phyloP scores from a whole-genome alignment of 306 rosid species.

The Ziziphus jujuba region DNA sequence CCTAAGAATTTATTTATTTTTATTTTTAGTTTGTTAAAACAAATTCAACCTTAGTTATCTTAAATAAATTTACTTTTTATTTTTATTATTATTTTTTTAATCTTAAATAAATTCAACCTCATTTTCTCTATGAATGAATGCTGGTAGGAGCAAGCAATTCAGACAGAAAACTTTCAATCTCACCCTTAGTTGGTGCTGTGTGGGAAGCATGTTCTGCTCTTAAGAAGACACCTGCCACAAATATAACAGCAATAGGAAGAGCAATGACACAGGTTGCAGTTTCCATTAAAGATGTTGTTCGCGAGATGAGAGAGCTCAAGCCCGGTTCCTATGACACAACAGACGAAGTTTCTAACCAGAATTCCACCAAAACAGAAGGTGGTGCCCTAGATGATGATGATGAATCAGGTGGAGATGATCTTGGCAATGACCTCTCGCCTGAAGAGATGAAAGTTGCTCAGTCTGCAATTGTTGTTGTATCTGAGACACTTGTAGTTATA shows the following conservation, averaged over 20 bases:
- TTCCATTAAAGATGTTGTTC: conserved; percentile 85
- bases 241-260: conserved; percentile 80
- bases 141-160: conserved; percentile 50
- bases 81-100: too few relatives aligned
- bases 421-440: conserved; percentile 84
- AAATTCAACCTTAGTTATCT: conserved; percentile 10
- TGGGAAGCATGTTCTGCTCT: conserved; percentile 88
- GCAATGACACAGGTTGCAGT: conserved; percentile 81
- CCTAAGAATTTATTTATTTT: too few relatives aligned
- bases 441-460: conserved; percentile 85
- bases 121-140: conserved; percentile 31
- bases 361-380: conserved; percentile 26
- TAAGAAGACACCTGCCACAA: conserved; percentile 74
- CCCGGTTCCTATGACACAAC: conserved; percentile 42
- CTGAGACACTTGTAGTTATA: conserved; percentile 52
- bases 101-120: conserved; percentile 1
- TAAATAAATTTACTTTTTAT: too few relatives aligned
- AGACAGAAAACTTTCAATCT: conserved; percentile 48
- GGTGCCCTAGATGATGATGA: conserved; percentile 39
- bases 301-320: conserved; percentile 92
- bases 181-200: conserved; percentile 74
- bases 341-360: conserved; percentile 33
- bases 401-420: conserved; percentile 54
- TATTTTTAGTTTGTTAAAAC: too few relatives aligned
- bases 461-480: conserved; percentile 49